Evolutionary conservation across 208 protist species (phyloP).

Genomic region (Trypanosoma avium): DNA sequence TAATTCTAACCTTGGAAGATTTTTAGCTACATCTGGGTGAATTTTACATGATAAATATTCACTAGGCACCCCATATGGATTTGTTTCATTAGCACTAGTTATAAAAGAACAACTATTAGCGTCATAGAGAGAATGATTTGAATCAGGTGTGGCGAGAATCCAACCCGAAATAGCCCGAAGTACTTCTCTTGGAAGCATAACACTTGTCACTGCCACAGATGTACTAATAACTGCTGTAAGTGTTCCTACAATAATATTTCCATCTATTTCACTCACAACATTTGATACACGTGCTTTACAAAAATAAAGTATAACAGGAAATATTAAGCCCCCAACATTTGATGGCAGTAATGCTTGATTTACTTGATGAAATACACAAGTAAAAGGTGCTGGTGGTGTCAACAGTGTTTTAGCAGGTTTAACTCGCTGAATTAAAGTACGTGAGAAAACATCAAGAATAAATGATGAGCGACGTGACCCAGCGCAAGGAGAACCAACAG

Average conservation of each 20-base stretch:
- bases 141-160: slow-evolving; percentile 13
- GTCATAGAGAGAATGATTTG: neutral
- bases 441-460: neutral
- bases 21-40: neutral
- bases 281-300: slow-evolving; percentile 45
- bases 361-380: neutral
- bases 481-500: slow-evolving; percentile 19
- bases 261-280: slow-evolving; percentile 29
- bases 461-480: slow-evolving; percentile 4
- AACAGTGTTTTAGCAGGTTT: no score
- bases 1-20: neutral
- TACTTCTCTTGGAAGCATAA: slow-evolving; percentile 58
- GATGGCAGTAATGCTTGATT: neutral
- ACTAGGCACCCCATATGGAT: no score
- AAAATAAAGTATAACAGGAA: slow-evolving; percentile 37
- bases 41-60: slow-evolving; percentile 6
- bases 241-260: slow-evolving; percentile 20
- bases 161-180: slow-evolving; percentile 46
- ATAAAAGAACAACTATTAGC: neutral
- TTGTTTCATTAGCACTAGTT: no score
- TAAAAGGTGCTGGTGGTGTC: no score
- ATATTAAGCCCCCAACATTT: slow-evolving; percentile 36
- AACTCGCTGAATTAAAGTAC: neutral
- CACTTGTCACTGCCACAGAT: slow-evolving; percentile 19
- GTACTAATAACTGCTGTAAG: slow-evolving; percentile 36